Base-by-base conservation (phyloP, 108 stramenopile genomes). In the Cyclotella sp. region DNA sequence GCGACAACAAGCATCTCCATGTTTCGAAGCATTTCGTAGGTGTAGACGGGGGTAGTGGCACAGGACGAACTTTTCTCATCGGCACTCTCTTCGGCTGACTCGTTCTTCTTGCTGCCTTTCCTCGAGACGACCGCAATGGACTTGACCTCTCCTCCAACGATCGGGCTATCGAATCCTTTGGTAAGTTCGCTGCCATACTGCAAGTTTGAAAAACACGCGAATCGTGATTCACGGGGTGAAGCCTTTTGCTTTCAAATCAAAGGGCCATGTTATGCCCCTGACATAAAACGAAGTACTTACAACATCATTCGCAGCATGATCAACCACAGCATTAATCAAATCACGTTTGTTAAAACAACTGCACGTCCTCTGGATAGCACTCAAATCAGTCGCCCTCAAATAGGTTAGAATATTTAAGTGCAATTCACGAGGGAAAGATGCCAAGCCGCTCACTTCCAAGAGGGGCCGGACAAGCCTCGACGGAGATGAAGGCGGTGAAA, bases 1-100 rank as follows among this genome's bases (percentile, higher is more conserved):
- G 92, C 92, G 9, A 96, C 93, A 14, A 94, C 92, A 6, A 91
- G 85, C 83, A 94, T 82, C 75, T 96, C 95, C 84, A 96, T 93
- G 70, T 90, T 90, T n/a, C 95, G 82, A 21, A 96, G 79, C 67
- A 86, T 83, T 74, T 87, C 85, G 79, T 87, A 92, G 0, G 88
- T 92, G 69, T 87, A 91, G 40, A 82, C 70, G 63, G 68, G 69
- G 22, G 47, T 40, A 15, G 63, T 53, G 39, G 42, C 24, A 39
- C 44, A 29, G 14, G 43, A 47, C 19, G 44, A 43, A n/a, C n/a
- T n/a, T 22, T 64, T 64, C 13, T 9, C 11, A 21, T 59, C 21
- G 27, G 65, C 30, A 63, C 44, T 27, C 12, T 39, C 34, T 46
- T 65, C 61, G 15, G 41, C 70, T 43, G 39, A 22, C 51, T 47